These are phyloP conservation scores for Candida boidinii DNA, from an alignment of 805 yeast genomes.

Conservation along the genomic window DNA sequence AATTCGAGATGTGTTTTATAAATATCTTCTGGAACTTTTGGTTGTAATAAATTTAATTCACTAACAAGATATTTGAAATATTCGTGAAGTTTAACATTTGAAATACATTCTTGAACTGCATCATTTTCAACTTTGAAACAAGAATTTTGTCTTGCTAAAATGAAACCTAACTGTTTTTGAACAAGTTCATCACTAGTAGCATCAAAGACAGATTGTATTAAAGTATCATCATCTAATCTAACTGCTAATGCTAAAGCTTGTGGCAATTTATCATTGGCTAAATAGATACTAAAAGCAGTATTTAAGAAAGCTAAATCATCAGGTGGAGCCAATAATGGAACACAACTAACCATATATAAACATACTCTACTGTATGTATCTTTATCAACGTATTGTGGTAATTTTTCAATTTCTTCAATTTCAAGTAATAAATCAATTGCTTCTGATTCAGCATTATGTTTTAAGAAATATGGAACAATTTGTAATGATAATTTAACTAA, in stretches of 20 bases:
- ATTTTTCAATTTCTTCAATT: constrained; percentile 75
- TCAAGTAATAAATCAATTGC: constrained; percentile 92
- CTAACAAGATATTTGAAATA: constrained; percentile 73
- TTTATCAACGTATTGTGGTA: constrained; percentile 79
- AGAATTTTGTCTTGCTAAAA: constrained; percentile 80
- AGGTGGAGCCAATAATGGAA: constrained; percentile 92
- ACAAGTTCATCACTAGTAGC: constrained; percentile 66
- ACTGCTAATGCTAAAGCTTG: constrained; percentile 89
- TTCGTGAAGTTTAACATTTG: constrained; percentile 71
- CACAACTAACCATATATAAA: constrained; percentile 90
- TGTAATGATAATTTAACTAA: constrained; percentile 61
- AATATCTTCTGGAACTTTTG: constrained; percentile 91
- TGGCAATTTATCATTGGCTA: constrained; percentile 69
- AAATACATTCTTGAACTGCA: constrained; percentile 75
- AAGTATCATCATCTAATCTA: constrained; percentile 72
- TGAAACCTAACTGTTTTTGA: constrained; percentile 87
- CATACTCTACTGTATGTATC: constrained; percentile 84
- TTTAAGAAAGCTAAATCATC: constrained; percentile 80
- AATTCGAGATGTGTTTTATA: constrained; percentile 86
- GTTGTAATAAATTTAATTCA: constrained; percentile 81
- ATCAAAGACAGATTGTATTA: constrained; percentile 72
- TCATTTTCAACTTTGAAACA: constrained; percentile 64
- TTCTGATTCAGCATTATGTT: constrained; percentile 97
- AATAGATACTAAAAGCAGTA: constrained; percentile 82
- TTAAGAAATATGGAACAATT: constrained; percentile 81